A percentile compares a stretch with the other conserved stretches of the same genome.
phyloP scores from a whole-genome alignment of 192 early-diverging fungal species.

The Backusella tuberculispora region DNA sequence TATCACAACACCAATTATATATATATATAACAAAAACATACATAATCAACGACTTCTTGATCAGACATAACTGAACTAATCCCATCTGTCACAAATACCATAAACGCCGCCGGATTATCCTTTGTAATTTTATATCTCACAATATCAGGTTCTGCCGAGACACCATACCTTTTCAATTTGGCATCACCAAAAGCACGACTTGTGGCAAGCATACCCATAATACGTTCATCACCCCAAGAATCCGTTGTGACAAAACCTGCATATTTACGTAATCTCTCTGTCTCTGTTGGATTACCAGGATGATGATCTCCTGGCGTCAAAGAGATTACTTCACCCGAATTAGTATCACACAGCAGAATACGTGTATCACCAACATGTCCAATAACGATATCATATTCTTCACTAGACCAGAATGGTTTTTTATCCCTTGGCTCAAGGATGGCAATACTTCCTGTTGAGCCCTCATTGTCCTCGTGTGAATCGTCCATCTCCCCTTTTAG shows the following conservation, averaged over 20 bases:
- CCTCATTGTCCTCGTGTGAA: slow-evolving; percentile 48
- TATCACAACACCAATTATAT: neutral
- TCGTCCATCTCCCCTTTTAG: neutral
- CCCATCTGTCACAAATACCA: slow-evolving; percentile 74
- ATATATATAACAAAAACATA: neutral
- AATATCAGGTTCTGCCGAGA: slow-evolving; percentile 73
- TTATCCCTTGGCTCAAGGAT: slow-evolving; percentile 66
- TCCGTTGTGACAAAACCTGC: slow-evolving; percentile 76
- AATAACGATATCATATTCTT: slow-evolving; percentile 61
- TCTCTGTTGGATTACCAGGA: slow-evolving; percentile 59
- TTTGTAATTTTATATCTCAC: slow-evolving; percentile 54
- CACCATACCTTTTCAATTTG: slow-evolving; percentile 70
- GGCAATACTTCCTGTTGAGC: slow-evolving; percentile 71
- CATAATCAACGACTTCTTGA: slow-evolving; percentile 70
- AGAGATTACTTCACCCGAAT: slow-evolving; percentile 57
- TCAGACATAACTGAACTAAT: slow-evolving; percentile 71
- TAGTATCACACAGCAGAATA: slow-evolving; percentile 60
- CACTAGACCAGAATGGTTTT: slow-evolving; percentile 69
- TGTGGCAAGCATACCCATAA: slow-evolving; percentile 66
- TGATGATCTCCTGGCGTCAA: slow-evolving; percentile 69
- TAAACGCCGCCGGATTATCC: slow-evolving; percentile 64
- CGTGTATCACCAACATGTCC: slow-evolving; percentile 75
- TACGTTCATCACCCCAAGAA: slow-evolving; percentile 75
- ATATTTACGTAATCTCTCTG: slow-evolving; percentile 67
- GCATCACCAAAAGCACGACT: slow-evolving; percentile 74